Evolutionary conservation across 768 basidiomycete genomes (phyloP).

Genomic region (Lyophyllum shimeji): DNA sequence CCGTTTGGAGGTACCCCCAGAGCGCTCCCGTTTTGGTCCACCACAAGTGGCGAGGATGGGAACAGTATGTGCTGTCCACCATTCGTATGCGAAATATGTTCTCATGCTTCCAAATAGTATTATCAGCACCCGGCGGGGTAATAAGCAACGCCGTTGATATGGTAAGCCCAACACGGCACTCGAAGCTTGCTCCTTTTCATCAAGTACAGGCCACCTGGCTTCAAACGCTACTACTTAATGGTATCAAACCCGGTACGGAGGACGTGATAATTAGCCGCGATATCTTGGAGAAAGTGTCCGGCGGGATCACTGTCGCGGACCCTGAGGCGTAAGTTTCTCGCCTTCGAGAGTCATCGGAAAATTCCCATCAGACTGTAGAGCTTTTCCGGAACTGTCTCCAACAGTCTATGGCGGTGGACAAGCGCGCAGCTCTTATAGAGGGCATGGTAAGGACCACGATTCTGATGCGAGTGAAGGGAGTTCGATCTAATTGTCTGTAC

Average conservation of each 20-base stretch:
- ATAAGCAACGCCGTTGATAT: conserved; percentile 25
- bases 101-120: conserved; percentile 12
- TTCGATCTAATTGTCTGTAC: too few relatives aligned
- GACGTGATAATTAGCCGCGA: conserved; percentile 2
- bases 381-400: conserved; percentile 20
- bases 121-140: conserved; percentile 28
- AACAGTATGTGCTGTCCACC: conserved; percentile 17
- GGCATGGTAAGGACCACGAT: conserved; percentile 11
- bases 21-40: conserved; percentile 21
- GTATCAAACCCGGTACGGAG: conserved; percentile 7
- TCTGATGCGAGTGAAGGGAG: not conserved
- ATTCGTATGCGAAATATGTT: not conserved
- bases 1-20: conserved; percentile 9
- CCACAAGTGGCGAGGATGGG: conserved; percentile 22
- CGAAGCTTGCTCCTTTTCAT: not conserved
- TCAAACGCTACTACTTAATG: conserved; percentile 1
- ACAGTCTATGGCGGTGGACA: conserved; percentile 25
- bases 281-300: conserved; percentile 6
- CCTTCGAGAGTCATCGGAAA: not conserved
- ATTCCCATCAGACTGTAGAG: conserved; percentile 1
- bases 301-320: conserved; percentile 15
- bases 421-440: conserved; percentile 17
- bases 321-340: conserved; percentile 13
- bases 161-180: conserved; percentile 10
- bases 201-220: not conserved